Base-by-base conservation (phyloP, 1,284 basidiomycete species). In the Phlebopus sp. region DNA sequence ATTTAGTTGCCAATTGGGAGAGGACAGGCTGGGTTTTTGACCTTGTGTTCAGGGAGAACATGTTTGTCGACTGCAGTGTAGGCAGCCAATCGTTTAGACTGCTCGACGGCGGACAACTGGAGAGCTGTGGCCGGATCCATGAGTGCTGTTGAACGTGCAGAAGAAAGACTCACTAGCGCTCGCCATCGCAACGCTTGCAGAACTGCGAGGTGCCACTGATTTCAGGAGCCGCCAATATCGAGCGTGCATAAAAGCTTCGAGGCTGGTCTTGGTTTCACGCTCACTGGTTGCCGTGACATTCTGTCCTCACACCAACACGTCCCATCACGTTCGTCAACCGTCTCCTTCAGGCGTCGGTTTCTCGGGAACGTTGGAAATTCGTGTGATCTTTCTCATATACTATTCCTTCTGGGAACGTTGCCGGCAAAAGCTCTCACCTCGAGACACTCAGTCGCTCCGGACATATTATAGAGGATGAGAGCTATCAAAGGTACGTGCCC, bases 31-130 rank as follows among this genome's bases (percentile, higher is more conserved):
- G 44, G 19, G 15, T 3, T 25, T 40, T 82, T 58, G 59, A 92
- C 92, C 73, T 85, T 86, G 71, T 97, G 87, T 57, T 92, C 78
- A 13, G 86, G 80, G 46, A 79, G 78, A 35, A 99, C 78, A 70
- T 98, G 89, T 47, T 84, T 78, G 67, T 99, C 95, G 1, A 99
- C 96, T 1, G 97, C 96, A 3, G 92, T 90, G 71, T 85, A 97
- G 2, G 95, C 96, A 13, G 97, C 96, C 9, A 97, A 77, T 43
- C 83, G 80, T 72, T 99, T 99, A 18, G 94, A 86, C 39, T 76
- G 76, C 60, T 93, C 91, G 32, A 94, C 74, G 5, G 65, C 60
- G 25, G 68, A 67, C 5, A 71, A 63, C 32, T 66, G 46, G 36
- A 29, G 14, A 29, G 27, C 53, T 59, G 14, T 13, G 17, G 31